Base-by-base conservation (phyloP, 108 stramenopile species). In the Mayamaea pseudoterrestris region DNA sequence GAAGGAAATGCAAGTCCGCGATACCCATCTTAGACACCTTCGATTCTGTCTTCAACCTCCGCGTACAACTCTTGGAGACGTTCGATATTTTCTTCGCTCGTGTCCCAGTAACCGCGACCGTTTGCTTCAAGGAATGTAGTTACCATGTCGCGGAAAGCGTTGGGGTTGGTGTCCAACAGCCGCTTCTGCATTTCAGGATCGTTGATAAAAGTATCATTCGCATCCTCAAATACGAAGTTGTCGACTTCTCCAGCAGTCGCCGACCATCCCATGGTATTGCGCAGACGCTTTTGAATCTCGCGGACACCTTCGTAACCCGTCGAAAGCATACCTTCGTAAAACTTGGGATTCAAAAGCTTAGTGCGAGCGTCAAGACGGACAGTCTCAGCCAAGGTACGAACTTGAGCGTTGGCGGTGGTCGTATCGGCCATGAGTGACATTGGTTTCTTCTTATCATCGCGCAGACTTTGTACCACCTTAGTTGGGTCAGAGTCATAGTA, bases 211-310 rank as follows among this genome's bases (percentile, higher is more conserved):
- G 77, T 76, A 64, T 71, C 66, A 73, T 96, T 96, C 46, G 95
- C 95, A 68, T 96, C 95, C 58, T 96, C 95, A 55, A 93, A 96
- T 51, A 96, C 92, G 60, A 96, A 96, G 84, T 96, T 96, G 63
- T 96, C 95, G 17, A 95, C 93, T 58, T 95, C 95, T 24, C 93
- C 95, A 37, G 93, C 93, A 36, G 95, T 96, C 18, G 95, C 95
- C 27, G 90, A 90, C 95, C 95, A 96, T 45, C 94, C 95, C 86
- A 96, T 90, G 44, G 95, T 96, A 66, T 96, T 96, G 21, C 93
- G 76, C 30, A 96, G 85, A 53, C 95, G 86, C 82, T 96, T 96
- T 35, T 93, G 93, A 71, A 96, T 93, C 61, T 96, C 95, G 47
- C 95, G 81, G 23, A 93, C 85, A 43, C 95, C 95, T 68, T 96